A percentile compares a stretch with the other conserved stretches of the same genome.
phyloP scores from a whole-genome alignment of 129 eudicot genomes.

The Scalesia atractyloides region DNA sequence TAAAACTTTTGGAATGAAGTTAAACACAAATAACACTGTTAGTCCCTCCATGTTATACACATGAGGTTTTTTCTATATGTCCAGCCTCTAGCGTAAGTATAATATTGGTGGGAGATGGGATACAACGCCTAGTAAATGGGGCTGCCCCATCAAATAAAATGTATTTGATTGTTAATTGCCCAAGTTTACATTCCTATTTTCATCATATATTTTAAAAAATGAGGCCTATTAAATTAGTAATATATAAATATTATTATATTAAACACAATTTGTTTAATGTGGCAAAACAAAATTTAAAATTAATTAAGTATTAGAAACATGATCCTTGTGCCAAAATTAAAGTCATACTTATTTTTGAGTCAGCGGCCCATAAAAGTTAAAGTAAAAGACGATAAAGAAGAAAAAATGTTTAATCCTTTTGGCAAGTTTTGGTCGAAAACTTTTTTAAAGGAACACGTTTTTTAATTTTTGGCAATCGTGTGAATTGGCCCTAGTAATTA shows the following conservation, averaged over 20 bases:
- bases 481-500: conserved; percentile 17
- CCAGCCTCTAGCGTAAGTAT: too few relatives aligned
- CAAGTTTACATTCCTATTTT: background rate
- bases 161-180: too few relatives aligned
- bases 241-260: background rate
- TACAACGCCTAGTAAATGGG: too few relatives aligned
- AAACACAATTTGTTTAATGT: background rate
- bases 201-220: background rate
- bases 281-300: background rate
- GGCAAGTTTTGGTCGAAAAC: background rate
- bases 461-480: background rate
- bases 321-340: background rate
- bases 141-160: too few relatives aligned
- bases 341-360: background rate
- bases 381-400: too few relatives aligned
- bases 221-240: background rate
- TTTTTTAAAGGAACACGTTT: background rate
- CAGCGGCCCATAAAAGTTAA: background rate
- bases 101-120: too few relatives aligned
- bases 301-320: background rate
- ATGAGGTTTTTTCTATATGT: too few relatives aligned
- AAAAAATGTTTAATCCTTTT: too few relatives aligned
- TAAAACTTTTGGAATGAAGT: too few relatives aligned
- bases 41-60: too few relatives aligned
- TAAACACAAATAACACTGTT: too few relatives aligned